phyloP scores from a whole-genome alignment of 768 basidiomycete genomes.

The Pholiota microspora region DNA sequence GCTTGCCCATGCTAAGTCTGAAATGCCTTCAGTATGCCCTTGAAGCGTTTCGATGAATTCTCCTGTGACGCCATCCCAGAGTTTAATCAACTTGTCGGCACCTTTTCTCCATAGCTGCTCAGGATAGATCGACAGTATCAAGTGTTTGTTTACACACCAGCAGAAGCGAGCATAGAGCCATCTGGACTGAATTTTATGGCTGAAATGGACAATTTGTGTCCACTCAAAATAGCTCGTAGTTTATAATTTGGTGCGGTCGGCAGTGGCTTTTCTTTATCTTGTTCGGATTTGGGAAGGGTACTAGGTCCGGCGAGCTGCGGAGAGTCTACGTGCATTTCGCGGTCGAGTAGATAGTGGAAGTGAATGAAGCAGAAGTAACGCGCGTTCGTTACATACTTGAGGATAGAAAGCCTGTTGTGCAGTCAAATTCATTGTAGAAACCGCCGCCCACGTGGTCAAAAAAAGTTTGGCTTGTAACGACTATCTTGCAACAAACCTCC shows the following conservation, averaged over 20 bases:
- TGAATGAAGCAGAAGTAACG: not conserved
- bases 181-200: slow-evolving; percentile 88
- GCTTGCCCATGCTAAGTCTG: slow-evolving; percentile 86
- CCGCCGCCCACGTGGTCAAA: slow-evolving; percentile 26
- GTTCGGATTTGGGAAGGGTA: not conserved
- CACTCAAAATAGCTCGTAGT: slow-evolving; percentile 63
- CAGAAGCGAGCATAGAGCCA: slow-evolving; percentile 78
- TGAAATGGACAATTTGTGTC: slow-evolving; percentile 82
- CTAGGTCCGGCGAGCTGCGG: slow-evolving; percentile 2
- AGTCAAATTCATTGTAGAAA: slow-evolving; percentile 4
- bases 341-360: not conserved
- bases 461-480: slow-evolving; percentile 25
- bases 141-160: slow-evolving; percentile 52
- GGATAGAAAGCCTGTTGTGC: not conserved
- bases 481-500: not conserved
- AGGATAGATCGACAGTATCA: slow-evolving; percentile 13
- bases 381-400: slow-evolving; percentile 6
- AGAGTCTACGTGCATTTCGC: not conserved
- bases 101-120: slow-evolving; percentile 51
- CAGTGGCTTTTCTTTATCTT: slow-evolving; percentile 3
- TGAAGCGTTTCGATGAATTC: slow-evolving; percentile 69
- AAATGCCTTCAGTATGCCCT: slow-evolving; percentile 82
- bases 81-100: slow-evolving; percentile 78
- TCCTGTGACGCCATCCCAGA: slow-evolving; percentile 76
- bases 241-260: slow-evolving; percentile 48